Base-by-base conservation (phyloP, 1,284 basidiomycete species). In the Cerrena zonata region DNA sequence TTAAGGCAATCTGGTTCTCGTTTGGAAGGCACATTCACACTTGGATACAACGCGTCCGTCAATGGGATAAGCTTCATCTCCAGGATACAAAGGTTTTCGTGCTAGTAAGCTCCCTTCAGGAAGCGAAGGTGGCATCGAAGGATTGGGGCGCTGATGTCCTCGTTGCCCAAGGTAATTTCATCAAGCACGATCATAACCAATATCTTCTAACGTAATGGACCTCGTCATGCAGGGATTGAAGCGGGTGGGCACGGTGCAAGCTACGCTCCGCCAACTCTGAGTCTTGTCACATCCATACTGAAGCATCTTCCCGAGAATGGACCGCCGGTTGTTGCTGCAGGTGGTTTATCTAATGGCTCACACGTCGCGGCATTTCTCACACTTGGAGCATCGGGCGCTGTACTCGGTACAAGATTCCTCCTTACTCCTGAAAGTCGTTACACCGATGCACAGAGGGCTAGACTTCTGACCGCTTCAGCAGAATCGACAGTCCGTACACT, bases 1-100 rank as follows among this genome's bases (percentile, higher is more conserved):
- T 86, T n/a, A 71, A 71, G 45, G 84, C 84, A 5, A 67, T 90
- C 45, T 90, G 88, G 87, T 70, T 90, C 41, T 71, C 86, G 0
- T 89, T 86, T 61, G 88, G 88, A 1, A 63, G 69, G 38, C 65
- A 82, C 57, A 54, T 88, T 18, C 66, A 67, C 5, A 65, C 69
- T 49, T 89, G 86, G 86, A 72, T 86, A 37, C 61, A 73, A 19
- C 73, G 74, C 53, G 70, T 88, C 39, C 82, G 83, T 48, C 65
- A 73, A 11, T 68, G 75, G 48, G 78, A 86, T 58, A 56, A 58
- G 30, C 62, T 65, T 5, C 65, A 62, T 47, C 57, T 55, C 26
- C 68, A 69, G 53, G 73, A 64, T 61, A 83, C 81, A 1, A 65
- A 76, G 40, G 69, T 89, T 26, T 86, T 88, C 60, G 72, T 83